Percentiles rank a stretch among this genome's conserved stretches.
phyloP scores from a whole-genome alignment of 805 yeast species.

The Cephaloascus albidus region DNA sequence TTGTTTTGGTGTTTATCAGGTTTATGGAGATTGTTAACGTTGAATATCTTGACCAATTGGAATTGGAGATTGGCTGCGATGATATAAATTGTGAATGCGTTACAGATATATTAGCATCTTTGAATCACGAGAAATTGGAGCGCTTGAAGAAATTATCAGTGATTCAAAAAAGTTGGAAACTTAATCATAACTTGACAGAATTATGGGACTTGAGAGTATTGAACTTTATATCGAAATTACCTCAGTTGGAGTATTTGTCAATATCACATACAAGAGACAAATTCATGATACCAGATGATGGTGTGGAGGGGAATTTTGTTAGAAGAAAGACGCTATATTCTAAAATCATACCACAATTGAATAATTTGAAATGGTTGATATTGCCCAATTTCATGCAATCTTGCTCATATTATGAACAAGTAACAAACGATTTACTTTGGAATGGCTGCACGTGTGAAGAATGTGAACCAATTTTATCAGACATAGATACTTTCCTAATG shows the following conservation, averaged over 20 bases:
- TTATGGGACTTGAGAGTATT: slow-evolving; percentile 44
- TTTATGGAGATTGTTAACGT: slow-evolving; percentile 20
- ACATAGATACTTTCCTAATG: slow-evolving; percentile 53
- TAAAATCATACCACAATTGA: slow-evolving; percentile 34
- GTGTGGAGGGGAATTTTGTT: slow-evolving; percentile 65
- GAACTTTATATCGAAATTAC: slow-evolving; percentile 25
- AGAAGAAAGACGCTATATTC: slow-evolving; percentile 48
- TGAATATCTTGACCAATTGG: slow-evolving; percentile 26
- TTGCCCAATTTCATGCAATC: slow-evolving; percentile 55
- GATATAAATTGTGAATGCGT: slow-evolving; percentile 36
- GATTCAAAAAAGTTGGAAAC: slow-evolving; percentile 18
- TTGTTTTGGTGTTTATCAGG: slow-evolving; percentile 17
- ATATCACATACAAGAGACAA: slow-evolving; percentile 51
- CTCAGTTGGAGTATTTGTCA: slow-evolving; percentile 30
- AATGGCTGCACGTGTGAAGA: slow-evolving; percentile 63
- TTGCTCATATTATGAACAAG: slow-evolving; percentile 59
- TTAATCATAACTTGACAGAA: slow-evolving; percentile 39
- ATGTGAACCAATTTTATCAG: slow-evolving; percentile 37
- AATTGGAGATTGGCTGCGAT: slow-evolving; percentile 47
- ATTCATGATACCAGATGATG: slow-evolving; percentile 61
- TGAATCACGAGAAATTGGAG: slow-evolving; percentile 12
- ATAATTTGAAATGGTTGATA: slow-evolving; percentile 31
- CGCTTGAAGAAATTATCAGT: slow-evolving; percentile 25
- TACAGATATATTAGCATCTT: slow-evolving; percentile 22
- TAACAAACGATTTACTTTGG: slow-evolving; percentile 65